Evolutionary conservation across 139 green algal genomes (phyloP).

Genomic region (Chlorella sp.): DNA sequence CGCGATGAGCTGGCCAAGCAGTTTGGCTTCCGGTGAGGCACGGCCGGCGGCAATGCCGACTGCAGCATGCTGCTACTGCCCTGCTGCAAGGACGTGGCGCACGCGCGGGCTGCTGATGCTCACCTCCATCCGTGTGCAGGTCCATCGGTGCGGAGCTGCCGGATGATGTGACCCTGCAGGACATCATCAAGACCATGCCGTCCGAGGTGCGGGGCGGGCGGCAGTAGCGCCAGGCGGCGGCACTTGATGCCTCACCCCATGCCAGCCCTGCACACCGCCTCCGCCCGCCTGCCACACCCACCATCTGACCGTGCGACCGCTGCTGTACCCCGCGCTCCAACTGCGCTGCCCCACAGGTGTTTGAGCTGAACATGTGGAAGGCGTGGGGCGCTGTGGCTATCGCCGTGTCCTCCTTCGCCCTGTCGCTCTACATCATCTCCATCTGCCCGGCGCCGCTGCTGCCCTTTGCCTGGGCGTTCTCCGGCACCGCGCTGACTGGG

Average conservation of each 20-base stretch:
- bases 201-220: slow-evolving; percentile 59
- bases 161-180: slow-evolving; percentile 77
- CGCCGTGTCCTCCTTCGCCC: slow-evolving; percentile 68
- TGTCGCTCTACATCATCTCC: slow-evolving; percentile 81
- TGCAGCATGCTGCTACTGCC: no score
- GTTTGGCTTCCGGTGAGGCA: slow-evolving; percentile 19
- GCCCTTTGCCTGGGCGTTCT: slow-evolving; percentile 89
- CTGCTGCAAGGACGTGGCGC: no score
- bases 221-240: neutral
- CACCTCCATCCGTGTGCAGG: neutral
- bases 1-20: slow-evolving; percentile 17
- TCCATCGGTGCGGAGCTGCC: slow-evolving; percentile 70
- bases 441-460: slow-evolving; percentile 93
- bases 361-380: slow-evolving; percentile 83
- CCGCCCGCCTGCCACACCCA: no score
- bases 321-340: no score
- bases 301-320: no score
- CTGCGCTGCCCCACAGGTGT: slow-evolving; percentile 70
- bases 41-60: neutral
- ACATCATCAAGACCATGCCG: slow-evolving; percentile 90
- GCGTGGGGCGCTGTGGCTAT: slow-evolving; percentile 80
- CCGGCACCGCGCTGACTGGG: slow-evolving; percentile 94
- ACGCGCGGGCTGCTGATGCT: no score
- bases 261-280: no score
- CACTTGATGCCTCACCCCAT: no score